Conservation (phyloP, 129 eudicot species). For the Lactuca saligna region DNA sequence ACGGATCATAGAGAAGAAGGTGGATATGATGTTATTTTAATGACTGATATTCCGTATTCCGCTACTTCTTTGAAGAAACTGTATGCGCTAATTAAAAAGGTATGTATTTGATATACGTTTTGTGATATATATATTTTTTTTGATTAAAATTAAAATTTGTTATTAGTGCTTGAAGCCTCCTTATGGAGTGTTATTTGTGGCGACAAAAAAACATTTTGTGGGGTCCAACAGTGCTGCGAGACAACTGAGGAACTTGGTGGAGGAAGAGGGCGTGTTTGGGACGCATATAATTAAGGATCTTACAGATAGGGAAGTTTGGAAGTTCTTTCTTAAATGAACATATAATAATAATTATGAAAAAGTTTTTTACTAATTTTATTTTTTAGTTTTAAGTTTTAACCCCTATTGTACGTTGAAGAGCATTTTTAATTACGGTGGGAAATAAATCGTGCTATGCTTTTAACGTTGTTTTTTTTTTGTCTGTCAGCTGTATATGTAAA, state of each 20-base stretch:
- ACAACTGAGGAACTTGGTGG: slow-evolving; percentile 60
- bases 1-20: slow-evolving; percentile 44
- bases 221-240: slow-evolving; percentile 68
- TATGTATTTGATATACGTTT: slow-evolving; percentile 1
- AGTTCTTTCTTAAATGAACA: slow-evolving; percentile 61
- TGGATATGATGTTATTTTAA: slow-evolving; percentile 74
- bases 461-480: slow-evolving; percentile 14
- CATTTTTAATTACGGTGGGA: background rate
- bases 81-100: slow-evolving; percentile 66
- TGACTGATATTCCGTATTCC: slow-evolving; percentile 69
- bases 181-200: slow-evolving; percentile 65
- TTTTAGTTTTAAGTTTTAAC: slow-evolving; percentile 6
- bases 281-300: slow-evolving; percentile 62
- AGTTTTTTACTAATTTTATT: slow-evolving; percentile 2
- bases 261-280: slow-evolving; percentile 62
- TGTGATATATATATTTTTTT: background rate
- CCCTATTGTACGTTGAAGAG: background rate
- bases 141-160: background rate
- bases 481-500: slow-evolving; percentile 27
- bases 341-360: slow-evolving; percentile 10
- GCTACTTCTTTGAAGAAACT: slow-evolving; percentile 60
- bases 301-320: slow-evolving; percentile 70
- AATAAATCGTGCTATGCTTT: slow-evolving; percentile 20
- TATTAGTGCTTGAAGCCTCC: slow-evolving; percentile 78
- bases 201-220: slow-evolving; percentile 67